Conservation (phyloP, 2,329 filamentous ascomycete genomes). For the Stemphylium beticola region DNA sequence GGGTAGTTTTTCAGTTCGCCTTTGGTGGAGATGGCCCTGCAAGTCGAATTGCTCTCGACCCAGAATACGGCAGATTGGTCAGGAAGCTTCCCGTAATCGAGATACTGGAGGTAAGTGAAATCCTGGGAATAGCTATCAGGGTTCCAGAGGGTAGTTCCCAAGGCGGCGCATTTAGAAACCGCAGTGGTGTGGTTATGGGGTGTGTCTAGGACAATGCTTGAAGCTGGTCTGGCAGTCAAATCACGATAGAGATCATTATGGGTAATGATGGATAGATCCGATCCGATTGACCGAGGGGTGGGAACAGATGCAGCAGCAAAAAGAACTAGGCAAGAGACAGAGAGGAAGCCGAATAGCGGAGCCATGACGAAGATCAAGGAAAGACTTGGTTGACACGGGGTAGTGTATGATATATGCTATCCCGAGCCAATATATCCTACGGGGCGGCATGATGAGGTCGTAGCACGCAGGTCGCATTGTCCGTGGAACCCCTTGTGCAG, state of each 20-base stretch:
- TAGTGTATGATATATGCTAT: neutral
- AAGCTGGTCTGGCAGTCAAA: constrained; percentile 25
- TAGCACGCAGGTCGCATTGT: too few species aligned
- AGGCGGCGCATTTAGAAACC: constrained; percentile 24
- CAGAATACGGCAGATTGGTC: neutral
- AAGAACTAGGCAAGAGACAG: constrained; percentile 13
- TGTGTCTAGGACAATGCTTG: constrained; percentile 26
- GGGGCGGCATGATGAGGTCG: neutral
- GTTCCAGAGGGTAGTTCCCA: constrained; percentile 31
- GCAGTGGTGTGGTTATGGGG: constrained; percentile 14
- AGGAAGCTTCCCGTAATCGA: constrained; percentile 22
- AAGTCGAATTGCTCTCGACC: constrained; percentile 3
- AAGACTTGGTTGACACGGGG: neutral
- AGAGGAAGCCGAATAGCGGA: neutral
- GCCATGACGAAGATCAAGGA: neutral
- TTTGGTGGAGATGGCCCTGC: constrained; percentile 27
- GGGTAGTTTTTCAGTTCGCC: constrained; percentile 20
- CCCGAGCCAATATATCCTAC: too few species aligned
- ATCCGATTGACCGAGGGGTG: constrained; percentile 32
- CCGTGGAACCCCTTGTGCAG: neutral
- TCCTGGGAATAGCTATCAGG: constrained; percentile 13
- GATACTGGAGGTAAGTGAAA: constrained; percentile 12
- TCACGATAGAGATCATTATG: constrained; percentile 38
- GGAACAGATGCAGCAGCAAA: constrained; percentile 15
- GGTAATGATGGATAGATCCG: constrained; percentile 39